A percentile compares a stretch with the other conserved stretches of the same genome.
These are phyloP conservation scores for Cyberlindnera lachancei DNA, from an alignment of 805 yeast genomes.

Conservation along the genomic window DNA sequence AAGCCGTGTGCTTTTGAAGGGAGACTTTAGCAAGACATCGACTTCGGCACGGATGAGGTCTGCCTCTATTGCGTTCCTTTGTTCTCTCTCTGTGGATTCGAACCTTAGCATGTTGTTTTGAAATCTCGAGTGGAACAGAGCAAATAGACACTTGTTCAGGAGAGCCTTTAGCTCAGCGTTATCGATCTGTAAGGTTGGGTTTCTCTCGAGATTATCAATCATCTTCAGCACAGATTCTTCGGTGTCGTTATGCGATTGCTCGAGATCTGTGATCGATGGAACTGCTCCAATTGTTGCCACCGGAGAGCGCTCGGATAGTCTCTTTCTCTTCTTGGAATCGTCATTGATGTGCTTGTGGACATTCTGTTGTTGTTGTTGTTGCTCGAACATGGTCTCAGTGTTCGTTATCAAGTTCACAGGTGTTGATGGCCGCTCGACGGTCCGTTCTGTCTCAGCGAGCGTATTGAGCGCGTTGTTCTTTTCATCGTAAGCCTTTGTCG, in stretches of 20 bases:
- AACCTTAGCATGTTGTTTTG: conserved; percentile 16
- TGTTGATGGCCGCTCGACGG: background rate
- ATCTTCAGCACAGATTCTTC: background rate
- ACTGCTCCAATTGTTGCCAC: too few species aligned
- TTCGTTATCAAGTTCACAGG: background rate
- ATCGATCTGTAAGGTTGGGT: background rate
- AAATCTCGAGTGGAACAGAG: conserved; percentile 16
- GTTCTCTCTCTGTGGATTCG: conserved; percentile 13
- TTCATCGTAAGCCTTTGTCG: too few species aligned
- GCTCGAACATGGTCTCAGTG: too few species aligned
- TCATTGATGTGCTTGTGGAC: too few species aligned
- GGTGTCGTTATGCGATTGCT: background rate
- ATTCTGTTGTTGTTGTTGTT: too few species aligned
- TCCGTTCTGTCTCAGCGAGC: too few species aligned
- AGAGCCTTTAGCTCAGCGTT: conserved; percentile 1
- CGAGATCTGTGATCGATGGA: too few species aligned
- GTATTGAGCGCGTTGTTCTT: too few species aligned
- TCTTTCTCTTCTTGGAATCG: too few species aligned
- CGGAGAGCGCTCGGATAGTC: too few species aligned
- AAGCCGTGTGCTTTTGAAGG: conserved; percentile 16
- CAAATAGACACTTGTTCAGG: conserved; percentile 7
- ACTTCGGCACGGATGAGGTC: conserved; percentile 19
- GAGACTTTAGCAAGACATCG: conserved; percentile 16
- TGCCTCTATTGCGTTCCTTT: conserved; percentile 17
- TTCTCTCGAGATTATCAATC: background rate